Conservation (phyloP, 768 basidiomycete genomes). For the Collybia mongolica region DNA sequence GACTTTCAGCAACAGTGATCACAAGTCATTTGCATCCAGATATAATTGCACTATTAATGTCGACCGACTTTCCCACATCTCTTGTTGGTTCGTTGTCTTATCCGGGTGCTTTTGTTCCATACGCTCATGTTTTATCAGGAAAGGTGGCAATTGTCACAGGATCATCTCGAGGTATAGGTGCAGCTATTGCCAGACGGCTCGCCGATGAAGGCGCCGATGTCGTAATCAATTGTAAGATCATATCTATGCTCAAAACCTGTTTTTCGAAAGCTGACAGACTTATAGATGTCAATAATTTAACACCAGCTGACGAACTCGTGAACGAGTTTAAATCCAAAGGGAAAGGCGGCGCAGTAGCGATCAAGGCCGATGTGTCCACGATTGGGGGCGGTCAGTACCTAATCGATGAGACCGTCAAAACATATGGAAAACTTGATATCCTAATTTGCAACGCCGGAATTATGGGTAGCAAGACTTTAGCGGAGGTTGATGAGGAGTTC, state of each 20-base stretch:
- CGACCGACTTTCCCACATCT: no score
- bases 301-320: conserved; percentile 47
- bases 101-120: no score
- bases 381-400: conserved; percentile 45
- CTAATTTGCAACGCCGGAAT: conserved; percentile 58
- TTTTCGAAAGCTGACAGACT: not conserved
- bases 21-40: no score
- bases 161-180: conserved; percentile 60
- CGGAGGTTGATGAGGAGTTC: conserved; percentile 49
- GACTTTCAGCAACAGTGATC: no score
- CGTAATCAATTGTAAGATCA: conserved; percentile 43
- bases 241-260: not conserved
- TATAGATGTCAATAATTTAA: conserved; percentile 32
- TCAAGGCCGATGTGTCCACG: conserved; percentile 52
- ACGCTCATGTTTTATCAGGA: conserved; percentile 19
- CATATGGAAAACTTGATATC: conserved; percentile 55
- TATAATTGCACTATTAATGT: no score
- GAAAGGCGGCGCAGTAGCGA: conserved; percentile 44
- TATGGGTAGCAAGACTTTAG: conserved; percentile 50
- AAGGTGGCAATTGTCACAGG: conserved; percentile 63
- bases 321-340: conserved; percentile 41
- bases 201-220: conserved; percentile 57
- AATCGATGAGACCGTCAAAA: conserved; percentile 44
- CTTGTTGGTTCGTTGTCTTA: no score
- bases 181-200: conserved; percentile 50